Percentiles rank a stretch among this genome's conserved stretches.
phyloP scores from a whole-genome alignment of 148 eudicot genomes.

The Vaccinium myrtillus region DNA sequence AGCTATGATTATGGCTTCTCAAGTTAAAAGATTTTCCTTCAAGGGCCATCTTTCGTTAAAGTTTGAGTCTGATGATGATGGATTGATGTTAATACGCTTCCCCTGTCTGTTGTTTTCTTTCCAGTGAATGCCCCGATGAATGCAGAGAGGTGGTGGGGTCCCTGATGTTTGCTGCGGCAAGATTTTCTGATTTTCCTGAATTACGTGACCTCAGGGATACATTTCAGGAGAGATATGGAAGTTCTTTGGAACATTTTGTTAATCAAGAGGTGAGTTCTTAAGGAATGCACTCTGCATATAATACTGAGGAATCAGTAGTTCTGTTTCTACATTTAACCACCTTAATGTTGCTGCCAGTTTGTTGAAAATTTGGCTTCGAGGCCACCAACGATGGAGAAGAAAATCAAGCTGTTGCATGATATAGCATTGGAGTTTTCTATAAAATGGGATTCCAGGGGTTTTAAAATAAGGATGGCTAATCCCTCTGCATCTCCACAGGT shows the following conservation, averaged over 20 bases:
- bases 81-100: not conserved
- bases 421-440: constrained; percentile 78
- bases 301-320: not conserved
- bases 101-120: constrained; percentile 11
- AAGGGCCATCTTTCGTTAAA: not conserved
- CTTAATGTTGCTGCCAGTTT: constrained; percentile 47
- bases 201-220: constrained; percentile 80
- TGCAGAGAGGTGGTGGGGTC: constrained; percentile 90
- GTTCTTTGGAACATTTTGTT: constrained; percentile 67
- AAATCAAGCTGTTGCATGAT: constrained; percentile 68
- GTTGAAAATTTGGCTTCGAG: constrained; percentile 61
- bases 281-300: constrained; percentile 5
- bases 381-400: constrained; percentile 61
- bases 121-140: constrained; percentile 91
- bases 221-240: constrained; percentile 84
- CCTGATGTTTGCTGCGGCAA: constrained; percentile 94
- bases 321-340: constrained; percentile 20
- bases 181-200: constrained; percentile 96
- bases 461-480: constrained; percentile 64
- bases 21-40: not conserved
- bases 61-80: not conserved
- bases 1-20: constrained; percentile 7
- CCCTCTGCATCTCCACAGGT: constrained; percentile 56
- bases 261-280: constrained; percentile 57
- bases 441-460: constrained; percentile 72